A percentile compares a stretch with the other conserved stretches of the same genome.
phyloP scores from a whole-genome alignment of 1,284 basidiomycete species.

The Coniferiporia sulphurascens region DNA sequence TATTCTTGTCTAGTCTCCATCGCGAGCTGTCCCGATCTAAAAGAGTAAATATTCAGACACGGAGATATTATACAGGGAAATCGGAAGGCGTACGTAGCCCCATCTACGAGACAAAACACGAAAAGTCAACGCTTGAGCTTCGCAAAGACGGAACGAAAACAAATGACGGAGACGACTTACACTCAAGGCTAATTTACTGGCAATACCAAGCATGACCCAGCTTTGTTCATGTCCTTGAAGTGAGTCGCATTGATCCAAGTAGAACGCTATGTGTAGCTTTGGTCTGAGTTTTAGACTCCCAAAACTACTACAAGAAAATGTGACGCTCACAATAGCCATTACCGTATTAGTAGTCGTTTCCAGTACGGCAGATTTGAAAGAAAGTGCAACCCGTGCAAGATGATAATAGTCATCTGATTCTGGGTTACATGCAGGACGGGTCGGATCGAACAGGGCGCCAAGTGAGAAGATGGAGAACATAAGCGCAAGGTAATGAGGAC shows the following conservation, averaged over 20 bases:
- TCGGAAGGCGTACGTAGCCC: conserved; percentile 50
- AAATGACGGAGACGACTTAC: conserved; percentile 32
- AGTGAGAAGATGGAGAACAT: conserved; percentile 53
- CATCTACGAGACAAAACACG: conserved; percentile 40
- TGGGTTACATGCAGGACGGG: conserved; percentile 36
- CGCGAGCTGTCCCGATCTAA: conserved; percentile 56
- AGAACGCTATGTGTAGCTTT: conserved; percentile 54
- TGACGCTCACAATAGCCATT: conserved; percentile 42
- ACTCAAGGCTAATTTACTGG: conserved; percentile 50
- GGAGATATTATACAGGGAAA: not conserved
- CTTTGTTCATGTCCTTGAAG: conserved; percentile 40
- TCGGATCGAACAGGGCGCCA: conserved; percentile 45
- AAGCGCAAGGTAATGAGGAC: conserved; percentile 44
- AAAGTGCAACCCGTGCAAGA: conserved; percentile 47
- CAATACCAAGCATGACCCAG: conserved; percentile 55
- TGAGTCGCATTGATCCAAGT: conserved; percentile 52
- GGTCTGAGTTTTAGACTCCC: not conserved
- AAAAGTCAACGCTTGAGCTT: not conserved
- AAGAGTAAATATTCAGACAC: conserved; percentile 1
- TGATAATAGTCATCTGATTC: conserved; percentile 57
- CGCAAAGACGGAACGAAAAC: not conserved
- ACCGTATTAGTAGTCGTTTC: conserved; percentile 50
- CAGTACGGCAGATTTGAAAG: conserved; percentile 38
- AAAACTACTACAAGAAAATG: not conserved
- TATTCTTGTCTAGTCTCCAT: conserved; percentile 48